Evolutionary conservation across 371 early-diverging fungal genomes (phyloP), one percentile per base, ranked within the genome.

Genomic region (Mortierella sp.): DNA sequence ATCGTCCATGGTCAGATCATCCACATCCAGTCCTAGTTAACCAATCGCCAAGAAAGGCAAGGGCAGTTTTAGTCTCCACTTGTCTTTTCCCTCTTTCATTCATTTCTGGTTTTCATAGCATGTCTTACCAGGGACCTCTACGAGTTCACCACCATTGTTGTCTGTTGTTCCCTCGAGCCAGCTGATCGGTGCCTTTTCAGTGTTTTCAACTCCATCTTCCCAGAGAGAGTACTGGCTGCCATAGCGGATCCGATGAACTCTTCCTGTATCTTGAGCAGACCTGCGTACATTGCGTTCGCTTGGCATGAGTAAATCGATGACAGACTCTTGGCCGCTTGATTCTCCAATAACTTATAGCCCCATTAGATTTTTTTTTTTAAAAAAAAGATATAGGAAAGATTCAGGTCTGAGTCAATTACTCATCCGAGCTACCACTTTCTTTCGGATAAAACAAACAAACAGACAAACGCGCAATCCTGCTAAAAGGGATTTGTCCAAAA

Each of bases 1-100:
- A 46, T 79, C 80, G 59, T 79, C 80, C 80, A 79, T 73, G 45
- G 67, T 57, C 69, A 79, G 52, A 18, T 70, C 73, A 53, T 79
- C 80, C 64, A 79, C 19, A 64, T 79, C 80, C 59, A 72, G 52
- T 11, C 70, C 80, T 79, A 45, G n/a, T 46, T 2, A 7, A 6
- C 19, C n/a, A n/a, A 37, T 50, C 14, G 14, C 16, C 21, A 21
- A 50, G 21, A 6, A 50, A n/a, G 14, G 4, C n/a, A 50, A 6
- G 50, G 6, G 14, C n/a, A n/a, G n/a, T 37, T 5, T 37, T 37
- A 37, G 37, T 37, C 37, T 37, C 37, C 37, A n/a, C n/a, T n/a
- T 50, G 21, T n/a, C 7, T 50, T 5, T 14, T n/a, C 50, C 50
- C 16, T 50, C 21, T 4, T 21, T 16, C 16, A n/a, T 14, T 50